These are phyloP conservation scores for Spongispora temasekensis DNA, from an alignment of 1,284 basidiomycete genomes.

Conservation along the genomic window DNA sequence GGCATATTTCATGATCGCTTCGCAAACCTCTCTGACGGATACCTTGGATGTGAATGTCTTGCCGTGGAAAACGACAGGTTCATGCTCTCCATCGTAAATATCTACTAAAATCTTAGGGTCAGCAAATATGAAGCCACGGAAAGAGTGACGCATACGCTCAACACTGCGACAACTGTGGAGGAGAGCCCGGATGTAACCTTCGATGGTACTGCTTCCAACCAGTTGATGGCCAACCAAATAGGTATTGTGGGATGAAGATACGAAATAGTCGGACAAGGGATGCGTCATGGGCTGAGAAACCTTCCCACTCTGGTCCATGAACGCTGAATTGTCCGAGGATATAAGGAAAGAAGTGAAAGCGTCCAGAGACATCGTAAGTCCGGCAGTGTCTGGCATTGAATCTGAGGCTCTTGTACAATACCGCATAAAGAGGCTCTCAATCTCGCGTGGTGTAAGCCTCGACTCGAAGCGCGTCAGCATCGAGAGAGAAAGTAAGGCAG, in stretches of 20 bases:
- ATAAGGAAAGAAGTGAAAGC: conserved; percentile 77
- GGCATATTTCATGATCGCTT: conserved; percentile 89
- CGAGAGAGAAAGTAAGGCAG: conserved; percentile 1
- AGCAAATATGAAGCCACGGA: conserved; percentile 1
- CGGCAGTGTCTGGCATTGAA: conserved; percentile 15
- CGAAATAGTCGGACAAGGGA: conserved; percentile 87
- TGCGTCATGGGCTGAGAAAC: conserved; percentile 72
- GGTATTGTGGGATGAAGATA: conserved; percentile 96
- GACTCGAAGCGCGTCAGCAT: conserved; percentile 43
- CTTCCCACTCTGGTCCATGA: conserved; percentile 45
- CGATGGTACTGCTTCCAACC: conserved; percentile 90
- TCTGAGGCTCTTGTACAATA: conserved; percentile 41
- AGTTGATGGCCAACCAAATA: conserved; percentile 96
- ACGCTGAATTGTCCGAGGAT: conserved; percentile 64
- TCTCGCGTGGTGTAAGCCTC: conserved; percentile 42
- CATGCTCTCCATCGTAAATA: conserved; percentile 86
- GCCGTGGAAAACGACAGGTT: conserved; percentile 88
- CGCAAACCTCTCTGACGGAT: conserved; percentile 80
- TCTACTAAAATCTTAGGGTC: conserved; percentile 65
- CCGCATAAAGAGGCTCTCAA: conserved; percentile 57
- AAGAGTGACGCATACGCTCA: conserved; percentile 64
- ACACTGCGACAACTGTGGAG: conserved; percentile 91
- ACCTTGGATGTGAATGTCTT: conserved; percentile 91
- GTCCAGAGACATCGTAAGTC: conserved; percentile 51
- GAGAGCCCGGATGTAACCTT: conserved; percentile 94